Evolutionary conservation across 2,329 filamentous ascomycete genomes (phyloP).

Genomic region (Myrmaecium sp.): DNA sequence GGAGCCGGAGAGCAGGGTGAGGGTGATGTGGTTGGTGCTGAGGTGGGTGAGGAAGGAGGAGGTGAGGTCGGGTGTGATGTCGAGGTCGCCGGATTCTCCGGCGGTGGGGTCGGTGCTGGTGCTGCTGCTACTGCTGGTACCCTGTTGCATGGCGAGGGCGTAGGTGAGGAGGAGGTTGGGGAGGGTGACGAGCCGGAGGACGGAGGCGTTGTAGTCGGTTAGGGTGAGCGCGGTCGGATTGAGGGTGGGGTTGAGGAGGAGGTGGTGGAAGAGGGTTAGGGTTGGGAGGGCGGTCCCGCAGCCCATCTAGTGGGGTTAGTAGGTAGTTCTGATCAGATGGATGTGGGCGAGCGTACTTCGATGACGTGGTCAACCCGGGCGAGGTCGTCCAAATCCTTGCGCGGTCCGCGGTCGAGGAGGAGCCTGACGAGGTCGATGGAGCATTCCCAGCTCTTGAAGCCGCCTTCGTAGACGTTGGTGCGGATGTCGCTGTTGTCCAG

Average conservation of each 20-base stretch:
- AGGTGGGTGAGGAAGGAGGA: slow-evolving; percentile 42
- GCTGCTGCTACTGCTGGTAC: not conserved
- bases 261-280: slow-evolving; percentile 51
- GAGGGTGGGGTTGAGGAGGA: too few species aligned
- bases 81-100: slow-evolving; percentile 41
- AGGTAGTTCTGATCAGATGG: too few species aligned
- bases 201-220: slow-evolving; percentile 65
- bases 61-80: slow-evolving; percentile 42
- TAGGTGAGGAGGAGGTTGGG: slow-evolving; percentile 63
- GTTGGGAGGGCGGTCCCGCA: slow-evolving; percentile 64
- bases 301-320: slow-evolving; percentile 40
- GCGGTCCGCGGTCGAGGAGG: slow-evolving; percentile 29
- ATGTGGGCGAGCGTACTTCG: too few species aligned
- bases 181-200: slow-evolving; percentile 61
- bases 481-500: slow-evolving; percentile 58
- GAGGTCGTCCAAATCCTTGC: slow-evolving; percentile 33
- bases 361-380: slow-evolving; percentile 31
- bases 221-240: slow-evolving; percentile 46
- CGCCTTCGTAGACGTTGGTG: slow-evolving; percentile 70
- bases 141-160: slow-evolving; percentile 16
- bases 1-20: slow-evolving; percentile 57
- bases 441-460: slow-evolving; percentile 84
- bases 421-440: slow-evolving; percentile 63
- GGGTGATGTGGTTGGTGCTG: slow-evolving; percentile 28
- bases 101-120: slow-evolving; percentile 8